Evolutionary conservation across 2,329 filamentous ascomycete species (phyloP).

Genomic region (Trichothecium roseum): DNA sequence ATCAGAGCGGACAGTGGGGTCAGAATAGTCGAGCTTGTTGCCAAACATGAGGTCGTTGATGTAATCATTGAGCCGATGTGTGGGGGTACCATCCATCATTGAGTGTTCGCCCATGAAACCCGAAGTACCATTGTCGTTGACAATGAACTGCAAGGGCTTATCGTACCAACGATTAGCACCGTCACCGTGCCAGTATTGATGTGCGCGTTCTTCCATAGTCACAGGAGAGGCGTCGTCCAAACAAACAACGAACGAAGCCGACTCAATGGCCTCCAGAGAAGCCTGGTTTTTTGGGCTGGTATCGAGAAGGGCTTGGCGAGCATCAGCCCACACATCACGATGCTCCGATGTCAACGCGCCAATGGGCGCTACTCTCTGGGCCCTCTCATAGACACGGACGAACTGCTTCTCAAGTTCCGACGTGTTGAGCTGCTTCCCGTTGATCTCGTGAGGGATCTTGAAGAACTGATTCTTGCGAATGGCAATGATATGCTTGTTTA

Average conservation of each 20-base stretch:
- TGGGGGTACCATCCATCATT: conserved; percentile 99
- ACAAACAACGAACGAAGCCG: conserved; percentile 83
- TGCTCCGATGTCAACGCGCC: conserved; percentile 85
- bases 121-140: conserved; percentile 95
- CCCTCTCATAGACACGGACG: conserved; percentile 69
- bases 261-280: conserved; percentile 72
- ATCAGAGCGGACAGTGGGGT: conserved; percentile 66
- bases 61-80: conserved; percentile 92
- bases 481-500: conserved; percentile 80
- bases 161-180: conserved; percentile 95
- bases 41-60: conserved; percentile 85
- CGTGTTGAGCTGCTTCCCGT: conserved; percentile 77
- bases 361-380: conserved; percentile 60
- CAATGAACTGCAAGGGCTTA: conserved; percentile 94
- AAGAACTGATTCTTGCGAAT: conserved; percentile 97
- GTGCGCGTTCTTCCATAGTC: conserved; percentile 89
- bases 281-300: conserved; percentile 71
- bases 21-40: conserved; percentile 85
- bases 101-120: conserved; percentile 98
- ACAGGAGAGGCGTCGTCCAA: conserved; percentile 86
- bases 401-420: conserved; percentile 88
- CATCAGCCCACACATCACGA: conserved; percentile 85
- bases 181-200: conserved; percentile 97
- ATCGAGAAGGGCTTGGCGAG: conserved; percentile 63
- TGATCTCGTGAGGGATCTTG: conserved; percentile 75